phyloP scores from a whole-genome alignment of 2,329 filamentous ascomycete species.

The Xylaria sp. region DNA sequence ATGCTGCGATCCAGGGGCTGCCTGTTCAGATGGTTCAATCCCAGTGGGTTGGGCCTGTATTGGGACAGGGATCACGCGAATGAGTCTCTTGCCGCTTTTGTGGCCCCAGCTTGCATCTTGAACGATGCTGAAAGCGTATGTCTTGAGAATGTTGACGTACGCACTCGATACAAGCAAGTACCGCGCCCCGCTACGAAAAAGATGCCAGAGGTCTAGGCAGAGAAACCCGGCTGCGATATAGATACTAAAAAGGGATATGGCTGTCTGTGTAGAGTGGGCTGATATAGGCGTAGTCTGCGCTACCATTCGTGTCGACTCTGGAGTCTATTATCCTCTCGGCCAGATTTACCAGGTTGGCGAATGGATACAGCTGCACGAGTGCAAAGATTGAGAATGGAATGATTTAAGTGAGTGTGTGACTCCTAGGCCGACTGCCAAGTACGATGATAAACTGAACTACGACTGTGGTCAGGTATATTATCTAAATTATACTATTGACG shows the following conservation, averaged over 20 bases:
- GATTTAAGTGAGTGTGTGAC: background rate
- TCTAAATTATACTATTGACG: background rate
- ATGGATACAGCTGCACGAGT: background rate
- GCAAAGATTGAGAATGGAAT: constrained; percentile 1
- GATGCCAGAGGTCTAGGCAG: background rate
- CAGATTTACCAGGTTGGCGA: background rate
- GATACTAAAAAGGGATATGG: background rate
- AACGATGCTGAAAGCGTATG: background rate
- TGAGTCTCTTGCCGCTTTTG: background rate
- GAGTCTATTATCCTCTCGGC: background rate
- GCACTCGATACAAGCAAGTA: background rate
- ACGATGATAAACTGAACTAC: background rate
- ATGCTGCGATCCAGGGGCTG: background rate
- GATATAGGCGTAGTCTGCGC: background rate
- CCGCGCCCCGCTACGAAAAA: background rate
- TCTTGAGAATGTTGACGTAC: background rate
- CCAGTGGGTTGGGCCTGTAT: background rate
- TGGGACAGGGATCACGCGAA: background rate
- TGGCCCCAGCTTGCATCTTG: background rate
- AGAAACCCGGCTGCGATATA: background rate
- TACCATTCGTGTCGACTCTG: background rate
- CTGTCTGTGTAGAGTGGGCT: background rate
- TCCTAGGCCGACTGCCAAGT: background rate
- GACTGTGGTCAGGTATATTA: background rate
- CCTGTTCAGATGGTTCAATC: background rate